Evolutionary conservation across 495 filamentous ascomycete genomes (phyloP).

Genomic region (Echria macrotheca): DNA sequence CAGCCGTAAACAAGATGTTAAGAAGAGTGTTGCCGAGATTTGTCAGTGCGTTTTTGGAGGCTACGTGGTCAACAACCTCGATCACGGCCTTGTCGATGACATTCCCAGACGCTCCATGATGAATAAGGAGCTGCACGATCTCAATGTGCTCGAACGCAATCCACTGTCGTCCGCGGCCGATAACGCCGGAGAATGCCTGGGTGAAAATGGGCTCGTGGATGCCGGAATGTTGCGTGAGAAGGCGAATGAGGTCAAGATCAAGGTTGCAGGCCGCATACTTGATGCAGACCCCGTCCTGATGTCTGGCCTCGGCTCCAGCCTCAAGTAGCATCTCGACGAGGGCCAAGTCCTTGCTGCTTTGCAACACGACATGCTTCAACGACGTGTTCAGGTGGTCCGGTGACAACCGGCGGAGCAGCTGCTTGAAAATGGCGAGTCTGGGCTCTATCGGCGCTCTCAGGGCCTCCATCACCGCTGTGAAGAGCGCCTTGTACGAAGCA

Average conservation of each 20-base stretch:
- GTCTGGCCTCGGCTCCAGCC: constrained; percentile 21
- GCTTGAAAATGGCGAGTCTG: constrained; percentile 14
- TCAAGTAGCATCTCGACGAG: constrained; percentile 20
- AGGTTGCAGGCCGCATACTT: constrained; percentile 27
- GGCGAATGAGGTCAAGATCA: constrained; percentile 14
- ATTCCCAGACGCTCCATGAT: constrained; percentile 30
- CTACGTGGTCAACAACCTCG: constrained; percentile 31
- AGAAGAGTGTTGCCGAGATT: constrained; percentile 28
- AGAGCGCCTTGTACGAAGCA: constrained; percentile 22
- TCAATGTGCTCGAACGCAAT: constrained; percentile 31
- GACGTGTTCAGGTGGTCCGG: constrained; percentile 27
- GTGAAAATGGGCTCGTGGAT: constrained; percentile 15
- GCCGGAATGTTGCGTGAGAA: constrained; percentile 17
- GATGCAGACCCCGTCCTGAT: constrained; percentile 26
- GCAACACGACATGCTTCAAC: constrained; percentile 21
- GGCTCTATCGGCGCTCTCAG: constrained; percentile 10
- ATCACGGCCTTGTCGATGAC: constrained; percentile 33
- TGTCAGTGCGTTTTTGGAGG: constrained; percentile 18
- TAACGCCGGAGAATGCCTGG: constrained; percentile 17
- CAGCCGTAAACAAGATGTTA: constrained; percentile 31
- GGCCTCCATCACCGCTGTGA: constrained; percentile 22
- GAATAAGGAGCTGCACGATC: constrained; percentile 31
- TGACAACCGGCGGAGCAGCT: constrained; percentile 16
- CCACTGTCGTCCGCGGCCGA: constrained; percentile 23
- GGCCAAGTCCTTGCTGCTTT: constrained; percentile 18